Evolutionary conservation across 306 rosid species (phyloP).

Genomic region (Crataegus laevigata): DNA sequence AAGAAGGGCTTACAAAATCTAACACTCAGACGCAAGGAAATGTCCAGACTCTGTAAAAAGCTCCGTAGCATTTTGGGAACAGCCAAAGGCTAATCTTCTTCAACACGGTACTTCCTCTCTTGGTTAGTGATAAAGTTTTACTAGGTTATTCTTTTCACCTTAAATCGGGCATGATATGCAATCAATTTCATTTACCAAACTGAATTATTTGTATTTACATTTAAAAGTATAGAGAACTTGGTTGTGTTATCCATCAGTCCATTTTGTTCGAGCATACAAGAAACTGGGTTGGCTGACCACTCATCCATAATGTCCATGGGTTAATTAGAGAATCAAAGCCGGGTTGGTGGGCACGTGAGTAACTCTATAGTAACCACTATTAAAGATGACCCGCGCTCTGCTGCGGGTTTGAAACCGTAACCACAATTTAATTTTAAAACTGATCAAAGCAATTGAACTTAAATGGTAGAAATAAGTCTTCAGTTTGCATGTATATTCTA

Average conservation of each 20-base stretch:
- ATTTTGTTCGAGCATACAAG: not conserved
- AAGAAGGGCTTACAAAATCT: constrained; percentile 65
- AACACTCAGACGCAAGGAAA: constrained; percentile 46
- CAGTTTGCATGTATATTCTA: too few species aligned
- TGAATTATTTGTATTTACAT: constrained; percentile 19
- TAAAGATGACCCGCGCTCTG: too few species aligned
- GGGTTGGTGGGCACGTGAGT: not conserved
- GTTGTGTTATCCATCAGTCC: too few species aligned
- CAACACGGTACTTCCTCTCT: constrained; percentile 12
- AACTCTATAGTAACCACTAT: too few species aligned
- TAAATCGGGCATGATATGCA: constrained; percentile 1
- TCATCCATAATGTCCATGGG: not conserved
- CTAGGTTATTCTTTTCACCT: constrained; percentile 4
- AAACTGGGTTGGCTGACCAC: not conserved
- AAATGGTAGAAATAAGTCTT: too few species aligned
- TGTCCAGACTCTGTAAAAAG: constrained; percentile 49
- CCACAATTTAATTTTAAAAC: too few species aligned
- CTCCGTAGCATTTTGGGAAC: constrained; percentile 12
- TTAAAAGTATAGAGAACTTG: constrained; percentile 39
- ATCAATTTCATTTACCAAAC: constrained; percentile 3
- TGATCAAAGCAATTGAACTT: too few species aligned
- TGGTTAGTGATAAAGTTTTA: constrained; percentile 15
- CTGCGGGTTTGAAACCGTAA: too few species aligned
- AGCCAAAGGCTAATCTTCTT: constrained; percentile 18
- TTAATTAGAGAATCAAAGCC: not conserved